These are phyloP conservation scores for Stellera chamaejasme DNA, from an alignment of 345 rosid species.

Conservation along the genomic window DNA sequence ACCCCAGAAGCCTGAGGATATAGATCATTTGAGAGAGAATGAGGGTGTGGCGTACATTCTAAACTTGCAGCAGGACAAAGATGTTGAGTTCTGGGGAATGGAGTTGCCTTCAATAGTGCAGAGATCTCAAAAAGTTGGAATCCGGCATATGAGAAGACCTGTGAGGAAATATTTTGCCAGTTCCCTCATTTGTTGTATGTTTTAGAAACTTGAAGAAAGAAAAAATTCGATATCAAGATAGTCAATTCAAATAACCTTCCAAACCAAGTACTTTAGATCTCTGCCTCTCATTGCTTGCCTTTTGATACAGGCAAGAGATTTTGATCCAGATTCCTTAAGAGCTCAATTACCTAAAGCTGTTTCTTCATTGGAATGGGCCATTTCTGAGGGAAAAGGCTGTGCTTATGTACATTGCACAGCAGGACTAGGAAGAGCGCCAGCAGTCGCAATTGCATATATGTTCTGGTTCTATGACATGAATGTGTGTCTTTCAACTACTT, in stretches of 20 bases:
- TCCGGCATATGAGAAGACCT: slow-evolving; percentile 79
- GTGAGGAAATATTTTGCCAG: slow-evolving; percentile 36
- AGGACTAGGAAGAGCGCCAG: slow-evolving; percentile 95
- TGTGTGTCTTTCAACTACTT: slow-evolving; percentile 27
- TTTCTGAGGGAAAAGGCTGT: slow-evolving; percentile 70
- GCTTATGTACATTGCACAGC: slow-evolving; percentile 90
- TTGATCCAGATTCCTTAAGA: slow-evolving; percentile 80
- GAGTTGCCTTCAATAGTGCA: slow-evolving; percentile 43
- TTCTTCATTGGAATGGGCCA: slow-evolving; percentile 81
- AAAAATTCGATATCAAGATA: not conserved
- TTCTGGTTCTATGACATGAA: slow-evolving; percentile 76
- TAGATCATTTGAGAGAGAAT: slow-evolving; percentile 59
- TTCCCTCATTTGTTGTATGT: not conserved
- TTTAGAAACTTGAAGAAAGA: not conserved
- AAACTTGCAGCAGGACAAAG: slow-evolving; percentile 84
- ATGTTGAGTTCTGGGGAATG: slow-evolving; percentile 79
- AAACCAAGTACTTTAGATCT: not conserved
- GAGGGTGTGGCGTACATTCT: slow-evolving; percentile 84
- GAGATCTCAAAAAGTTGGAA: slow-evolving; percentile 51
- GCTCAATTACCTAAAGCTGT: slow-evolving; percentile 70
- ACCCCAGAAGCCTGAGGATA: slow-evolving; percentile 83
- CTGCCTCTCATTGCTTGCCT: not conserved
- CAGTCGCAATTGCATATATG: slow-evolving; percentile 78
- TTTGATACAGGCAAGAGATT: slow-evolving; percentile 59
- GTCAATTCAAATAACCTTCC: not conserved